phyloP scores from a whole-genome alignment of 352 stramenopile species.

The Globisporangium apiculatum region DNA sequence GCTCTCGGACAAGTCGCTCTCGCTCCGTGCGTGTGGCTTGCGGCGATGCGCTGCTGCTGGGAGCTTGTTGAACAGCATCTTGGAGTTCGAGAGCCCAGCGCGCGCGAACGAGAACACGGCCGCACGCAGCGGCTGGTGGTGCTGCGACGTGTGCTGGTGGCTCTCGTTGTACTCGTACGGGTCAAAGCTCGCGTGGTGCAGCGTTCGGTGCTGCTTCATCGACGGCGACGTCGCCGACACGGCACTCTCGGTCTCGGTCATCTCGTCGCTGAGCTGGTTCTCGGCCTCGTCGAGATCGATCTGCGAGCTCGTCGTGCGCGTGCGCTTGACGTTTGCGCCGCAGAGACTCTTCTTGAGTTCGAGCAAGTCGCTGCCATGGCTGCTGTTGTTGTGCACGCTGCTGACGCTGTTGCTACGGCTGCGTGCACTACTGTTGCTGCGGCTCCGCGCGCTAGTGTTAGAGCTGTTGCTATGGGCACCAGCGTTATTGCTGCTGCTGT shows the following conservation, averaged over 20 bases:
- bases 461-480: background rate
- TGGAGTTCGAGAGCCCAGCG: constrained; percentile 33
- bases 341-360: constrained; percentile 11
- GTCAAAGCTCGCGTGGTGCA: constrained; percentile 13
- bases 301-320: constrained; percentile 38
- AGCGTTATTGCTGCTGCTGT: background rate
- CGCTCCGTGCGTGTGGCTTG: constrained; percentile 28
- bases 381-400: background rate
- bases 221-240: constrained; percentile 32
- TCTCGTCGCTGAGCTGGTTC: constrained; percentile 30
- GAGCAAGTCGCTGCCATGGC: constrained; percentile 4
- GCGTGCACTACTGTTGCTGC: background rate
- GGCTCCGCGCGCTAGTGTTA: background rate
- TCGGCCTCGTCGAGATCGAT: constrained; percentile 25
- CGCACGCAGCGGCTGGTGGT: constrained; percentile 15
- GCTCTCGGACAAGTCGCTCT: constrained; percentile 35
- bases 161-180: constrained; percentile 7
- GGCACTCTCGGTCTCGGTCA: constrained; percentile 56
- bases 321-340: constrained; percentile 15
- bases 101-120: constrained; percentile 51
- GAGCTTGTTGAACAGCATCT: constrained; percentile 41
- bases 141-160: constrained; percentile 1
- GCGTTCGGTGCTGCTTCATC: constrained; percentile 11
- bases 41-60: constrained; percentile 1
- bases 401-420: constrained; percentile 1